Conservation (phyloP, 345 rosid genomes). For the Aquilaria yunnanensis region DNA sequence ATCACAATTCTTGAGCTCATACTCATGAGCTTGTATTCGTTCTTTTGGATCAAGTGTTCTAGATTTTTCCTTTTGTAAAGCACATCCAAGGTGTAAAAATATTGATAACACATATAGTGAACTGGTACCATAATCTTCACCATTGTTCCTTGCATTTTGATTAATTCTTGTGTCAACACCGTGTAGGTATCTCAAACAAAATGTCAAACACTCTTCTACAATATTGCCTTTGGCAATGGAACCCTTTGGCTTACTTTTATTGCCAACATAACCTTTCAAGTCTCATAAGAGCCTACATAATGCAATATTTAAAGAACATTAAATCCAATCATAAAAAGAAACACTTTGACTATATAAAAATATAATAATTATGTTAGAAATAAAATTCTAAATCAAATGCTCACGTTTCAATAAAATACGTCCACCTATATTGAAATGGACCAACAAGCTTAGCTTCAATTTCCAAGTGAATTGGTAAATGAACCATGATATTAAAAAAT, state of each 20-base stretch:
- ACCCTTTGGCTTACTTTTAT: neutral
- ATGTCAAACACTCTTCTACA: neutral
- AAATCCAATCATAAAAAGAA: no score
- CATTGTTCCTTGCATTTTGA: neutral
- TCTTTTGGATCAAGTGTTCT: neutral
- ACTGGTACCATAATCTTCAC: neutral
- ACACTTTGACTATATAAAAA: no score
- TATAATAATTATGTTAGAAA: no score
- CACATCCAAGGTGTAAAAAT: neutral
- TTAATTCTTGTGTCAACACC: neutral
- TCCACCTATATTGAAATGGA: constrained; percentile 2
- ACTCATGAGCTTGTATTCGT: neutral
- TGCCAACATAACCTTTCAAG: neutral
- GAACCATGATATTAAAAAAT: constrained; percentile 10
- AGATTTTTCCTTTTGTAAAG: neutral
- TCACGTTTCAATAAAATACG: constrained; percentile 5
- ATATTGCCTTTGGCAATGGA: neutral
- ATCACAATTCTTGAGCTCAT: neutral
- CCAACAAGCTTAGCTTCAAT: neutral
- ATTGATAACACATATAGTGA: neutral
- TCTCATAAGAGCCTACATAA: neutral
- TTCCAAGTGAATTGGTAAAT: neutral
- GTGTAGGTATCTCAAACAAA: neutral
- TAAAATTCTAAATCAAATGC: neutral
- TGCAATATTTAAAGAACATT: no score